phyloP scores from a whole-genome alignment of 1,139 yeast species.

The Hansenula sp. region DNA sequence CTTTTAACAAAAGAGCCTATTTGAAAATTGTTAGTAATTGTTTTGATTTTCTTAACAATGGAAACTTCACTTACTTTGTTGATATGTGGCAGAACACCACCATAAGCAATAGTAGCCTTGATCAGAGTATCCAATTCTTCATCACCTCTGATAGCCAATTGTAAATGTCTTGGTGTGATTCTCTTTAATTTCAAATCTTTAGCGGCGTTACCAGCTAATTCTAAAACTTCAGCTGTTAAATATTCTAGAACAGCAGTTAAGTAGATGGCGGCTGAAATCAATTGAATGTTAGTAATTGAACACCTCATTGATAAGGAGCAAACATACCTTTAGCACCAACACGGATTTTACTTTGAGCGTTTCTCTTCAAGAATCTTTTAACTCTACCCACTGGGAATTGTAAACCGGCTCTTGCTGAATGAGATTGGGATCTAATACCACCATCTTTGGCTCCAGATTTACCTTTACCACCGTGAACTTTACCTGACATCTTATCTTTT shows the following conservation, averaged over 20 bases:
- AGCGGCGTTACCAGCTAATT: slow-evolving; percentile 98
- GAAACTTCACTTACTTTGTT: slow-evolving; percentile 46
- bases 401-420: slow-evolving; percentile 95
- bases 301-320: neutral
- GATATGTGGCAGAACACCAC: slow-evolving; percentile 98
- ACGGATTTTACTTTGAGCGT: slow-evolving; percentile 90
- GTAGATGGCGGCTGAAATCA: slow-evolving; percentile 72
- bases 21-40: slow-evolving; percentile 5
- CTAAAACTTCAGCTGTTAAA: slow-evolving; percentile 96
- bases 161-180: slow-evolving; percentile 98
- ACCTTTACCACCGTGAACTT: slow-evolving; percentile 97
- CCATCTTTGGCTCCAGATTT: slow-evolving; percentile 75
- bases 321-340: slow-evolving; percentile 76
- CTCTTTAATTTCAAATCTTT: slow-evolving; percentile 97
- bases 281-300: slow-evolving; percentile 14
- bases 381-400: slow-evolving; percentile 99
- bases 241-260: slow-evolving; percentile 96
- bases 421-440: slow-evolving; percentile 73
- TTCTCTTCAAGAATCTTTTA: slow-evolving; percentile 88
- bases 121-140: slow-evolving; percentile 96
- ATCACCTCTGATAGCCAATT: slow-evolving; percentile 97
- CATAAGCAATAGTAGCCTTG: slow-evolving; percentile 97
- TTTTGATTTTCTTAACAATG: neutral
- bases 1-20: slow-evolving; percentile 82
- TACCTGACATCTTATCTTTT: slow-evolving; percentile 80